Evolutionary conservation across 75 land plant species (phyloP).

Genomic region (Ceratopteris richardii): DNA sequence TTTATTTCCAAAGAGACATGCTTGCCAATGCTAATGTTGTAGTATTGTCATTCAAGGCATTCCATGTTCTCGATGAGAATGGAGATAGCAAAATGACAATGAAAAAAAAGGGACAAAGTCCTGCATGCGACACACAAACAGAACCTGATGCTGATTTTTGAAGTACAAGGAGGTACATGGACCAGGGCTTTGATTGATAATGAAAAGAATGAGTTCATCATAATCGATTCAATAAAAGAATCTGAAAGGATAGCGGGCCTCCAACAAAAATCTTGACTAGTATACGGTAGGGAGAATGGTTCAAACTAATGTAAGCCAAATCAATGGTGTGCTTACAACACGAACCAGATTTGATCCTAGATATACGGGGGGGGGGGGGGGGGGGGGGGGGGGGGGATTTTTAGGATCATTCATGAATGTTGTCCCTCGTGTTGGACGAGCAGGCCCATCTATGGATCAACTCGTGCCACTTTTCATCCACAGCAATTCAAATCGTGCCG

Average conservation of each 20-base stretch:
- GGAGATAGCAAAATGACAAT: no score
- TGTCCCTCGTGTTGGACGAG: no score
- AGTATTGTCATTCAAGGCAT: neutral
- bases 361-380: no score
- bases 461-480: no score
- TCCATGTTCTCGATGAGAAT: no score
- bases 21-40: neutral
- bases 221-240: constrained; percentile 17
- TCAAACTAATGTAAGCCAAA: constrained; percentile 84
- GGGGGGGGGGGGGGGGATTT: no score
- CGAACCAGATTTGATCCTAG: no score
- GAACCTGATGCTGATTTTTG: constrained; percentile 40
- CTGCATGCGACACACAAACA: constrained; percentile 1
- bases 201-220: constrained; percentile 42
- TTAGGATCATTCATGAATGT: no score
- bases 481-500: no score
- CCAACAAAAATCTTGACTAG: constrained; percentile 33
- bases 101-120: neutral
- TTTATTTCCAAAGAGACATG: neutral
- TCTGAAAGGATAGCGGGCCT: constrained; percentile 13
- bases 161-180: constrained; percentile 66
- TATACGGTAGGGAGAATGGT: constrained; percentile 89
- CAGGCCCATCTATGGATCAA: no score
- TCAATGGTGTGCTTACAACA: constrained; percentile 93
- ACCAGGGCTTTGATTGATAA: constrained; percentile 34